phyloP scores from a whole-genome alignment of 2,329 filamentous ascomycete genomes.

The Thermoascus crustaceus region DNA sequence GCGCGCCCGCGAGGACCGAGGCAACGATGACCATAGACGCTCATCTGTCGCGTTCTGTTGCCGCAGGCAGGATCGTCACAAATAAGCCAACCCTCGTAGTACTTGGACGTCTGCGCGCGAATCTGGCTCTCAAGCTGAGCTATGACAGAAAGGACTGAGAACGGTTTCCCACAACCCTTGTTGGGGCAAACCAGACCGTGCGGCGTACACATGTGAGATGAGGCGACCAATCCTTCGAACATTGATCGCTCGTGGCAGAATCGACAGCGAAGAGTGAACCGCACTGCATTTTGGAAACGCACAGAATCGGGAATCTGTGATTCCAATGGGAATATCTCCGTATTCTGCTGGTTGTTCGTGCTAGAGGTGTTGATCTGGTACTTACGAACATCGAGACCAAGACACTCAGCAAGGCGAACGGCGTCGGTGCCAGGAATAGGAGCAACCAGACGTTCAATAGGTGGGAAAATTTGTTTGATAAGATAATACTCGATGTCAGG shows the following conservation, averaged over 20 bases:
- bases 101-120: slow-evolving; percentile 65
- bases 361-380: slow-evolving; percentile 64
- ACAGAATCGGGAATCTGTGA: slow-evolving; percentile 88
- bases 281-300: slow-evolving; percentile 73
- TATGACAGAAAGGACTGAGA: slow-evolving; percentile 66
- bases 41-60: slow-evolving; percentile 81
- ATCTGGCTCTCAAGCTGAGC: slow-evolving; percentile 84
- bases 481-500: slow-evolving; percentile 98
- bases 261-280: slow-evolving; percentile 71
- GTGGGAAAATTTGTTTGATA: slow-evolving; percentile 95
- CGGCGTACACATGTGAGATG: slow-evolving; percentile 56
- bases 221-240: slow-evolving; percentile 66
- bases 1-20: slow-evolving; percentile 79
- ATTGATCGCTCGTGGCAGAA: slow-evolving; percentile 62
- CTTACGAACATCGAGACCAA: slow-evolving; percentile 82
- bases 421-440: slow-evolving; percentile 92
- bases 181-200: slow-evolving; percentile 66
- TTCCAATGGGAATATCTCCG: slow-evolving; percentile 82
- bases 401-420: slow-evolving; percentile 79
- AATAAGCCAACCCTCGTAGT: slow-evolving; percentile 87
- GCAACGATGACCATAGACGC: slow-evolving; percentile 84
- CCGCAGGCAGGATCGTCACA: slow-evolving; percentile 87
- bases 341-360: slow-evolving; percentile 44
- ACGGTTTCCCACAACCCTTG: slow-evolving; percentile 52
- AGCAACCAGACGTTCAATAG: slow-evolving; percentile 93